Conservation (phyloP, 176 grass and related monocot species). For the Triticum aestivum region IWGSC_CS_RefSeq_v2.1 NC_057803.1:556909706-556910205, state of each 20-base stretch:
- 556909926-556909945: neutral
- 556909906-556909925: neutral
- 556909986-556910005: neutral
- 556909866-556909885: neutral
- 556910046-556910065: neutral
- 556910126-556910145: neutral
- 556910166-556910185: neutral
- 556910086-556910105: neutral
- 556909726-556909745: constrained; percentile 2
- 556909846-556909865: neutral
- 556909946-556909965: neutral
- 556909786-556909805: neutral
- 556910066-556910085: neutral
- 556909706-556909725: neutral
- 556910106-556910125: neutral
- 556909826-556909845: neutral
- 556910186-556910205: neutral
- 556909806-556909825: neutral
- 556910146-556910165: neutral
- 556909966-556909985: neutral
- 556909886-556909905: neutral
- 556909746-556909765: neutral
- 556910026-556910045: neutral
- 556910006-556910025: neutral
- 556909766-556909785: neutral